A percentile compares a stretch with the other conserved stretches of the same genome.
These are phyloP conservation scores for Colletotrichum sidae DNA, from an alignment of 2,329 filamentous ascomycete genomes.

Conservation along the genomic window DNA sequence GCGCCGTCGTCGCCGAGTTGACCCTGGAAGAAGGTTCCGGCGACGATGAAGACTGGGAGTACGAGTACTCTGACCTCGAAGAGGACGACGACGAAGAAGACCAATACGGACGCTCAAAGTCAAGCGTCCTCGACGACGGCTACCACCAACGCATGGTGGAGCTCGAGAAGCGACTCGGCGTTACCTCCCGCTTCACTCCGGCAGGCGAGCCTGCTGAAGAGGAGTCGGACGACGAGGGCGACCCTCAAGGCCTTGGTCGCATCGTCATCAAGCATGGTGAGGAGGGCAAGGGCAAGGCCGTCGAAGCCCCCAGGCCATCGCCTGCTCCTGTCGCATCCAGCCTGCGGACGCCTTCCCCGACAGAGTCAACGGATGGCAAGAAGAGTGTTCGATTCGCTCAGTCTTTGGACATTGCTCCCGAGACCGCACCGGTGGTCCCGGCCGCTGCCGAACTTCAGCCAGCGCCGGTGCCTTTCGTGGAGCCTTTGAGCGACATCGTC, in stretches of 20 bases:
- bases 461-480: slow-evolving; percentile 49
- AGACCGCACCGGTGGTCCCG: slow-evolving; percentile 30
- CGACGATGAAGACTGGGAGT: slow-evolving; percentile 60
- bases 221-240: slow-evolving; percentile 47
- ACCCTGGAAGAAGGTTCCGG: slow-evolving; percentile 78
- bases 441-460: slow-evolving; percentile 17
- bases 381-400: slow-evolving; percentile 88
- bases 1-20: slow-evolving; percentile 91
- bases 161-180: slow-evolving; percentile 80
- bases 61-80: slow-evolving; percentile 62
- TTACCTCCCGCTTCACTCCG: slow-evolving; percentile 60
- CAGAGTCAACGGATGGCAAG: slow-evolving; percentile 49
- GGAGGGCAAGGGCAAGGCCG: slow-evolving; percentile 14
- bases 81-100: slow-evolving; percentile 81
- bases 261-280: slow-evolving; percentile 58
- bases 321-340: slow-evolving; percentile 36
- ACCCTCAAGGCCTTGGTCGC: slow-evolving; percentile 66
- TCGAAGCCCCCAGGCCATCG: slow-evolving; percentile 11
- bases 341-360: slow-evolving; percentile 26
- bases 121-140: slow-evolving; percentile 75
- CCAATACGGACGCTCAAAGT: slow-evolving; percentile 78
- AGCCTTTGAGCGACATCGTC: slow-evolving; percentile 65
- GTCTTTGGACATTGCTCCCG: slow-evolving; percentile 75
- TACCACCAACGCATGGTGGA: slow-evolving; percentile 88
- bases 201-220: slow-evolving; percentile 50